Conservation (phyloP, 2,329 filamentous ascomycete genomes). For the Trichoderma sp. region DNA sequence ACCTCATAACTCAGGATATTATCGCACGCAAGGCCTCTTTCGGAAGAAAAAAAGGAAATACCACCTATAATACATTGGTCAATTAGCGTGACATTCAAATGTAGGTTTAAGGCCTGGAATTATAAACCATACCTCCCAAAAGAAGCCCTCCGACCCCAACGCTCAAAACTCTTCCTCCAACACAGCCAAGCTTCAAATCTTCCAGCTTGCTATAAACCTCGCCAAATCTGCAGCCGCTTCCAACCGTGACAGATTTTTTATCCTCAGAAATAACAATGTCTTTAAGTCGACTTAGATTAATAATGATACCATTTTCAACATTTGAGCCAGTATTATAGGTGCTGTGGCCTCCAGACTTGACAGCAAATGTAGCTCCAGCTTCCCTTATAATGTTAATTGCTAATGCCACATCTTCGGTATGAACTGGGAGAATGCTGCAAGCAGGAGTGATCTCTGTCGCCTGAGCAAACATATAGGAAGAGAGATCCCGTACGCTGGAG, state of each 20-base stretch:
- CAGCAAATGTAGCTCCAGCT: slow-evolving; percentile 1
- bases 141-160: not conserved
- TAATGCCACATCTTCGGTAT: not conserved
- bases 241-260: not conserved
- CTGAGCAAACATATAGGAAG: not conserved
- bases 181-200: not conserved
- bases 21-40: slow-evolving; percentile 7
- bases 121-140: not conserved
- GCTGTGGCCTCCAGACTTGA: not conserved
- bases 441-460: not conserved
- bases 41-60: not conserved
- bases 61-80: not conserved
- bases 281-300: not conserved
- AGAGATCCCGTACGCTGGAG: not conserved
- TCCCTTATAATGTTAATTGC: not conserved
- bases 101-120: not conserved
- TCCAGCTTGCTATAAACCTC: not conserved
- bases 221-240: slow-evolving; percentile 2
- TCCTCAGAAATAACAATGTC: not conserved
- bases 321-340: not conserved
- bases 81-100: not conserved
- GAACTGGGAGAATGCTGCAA: not conserved
- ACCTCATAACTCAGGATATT: slow-evolving; percentile 9
- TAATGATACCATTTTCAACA: not conserved
- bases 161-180: not conserved